Evolutionary conservation across 2,329 filamentous ascomycete species (phyloP).

Genomic region (Myotisia sp.): DNA sequence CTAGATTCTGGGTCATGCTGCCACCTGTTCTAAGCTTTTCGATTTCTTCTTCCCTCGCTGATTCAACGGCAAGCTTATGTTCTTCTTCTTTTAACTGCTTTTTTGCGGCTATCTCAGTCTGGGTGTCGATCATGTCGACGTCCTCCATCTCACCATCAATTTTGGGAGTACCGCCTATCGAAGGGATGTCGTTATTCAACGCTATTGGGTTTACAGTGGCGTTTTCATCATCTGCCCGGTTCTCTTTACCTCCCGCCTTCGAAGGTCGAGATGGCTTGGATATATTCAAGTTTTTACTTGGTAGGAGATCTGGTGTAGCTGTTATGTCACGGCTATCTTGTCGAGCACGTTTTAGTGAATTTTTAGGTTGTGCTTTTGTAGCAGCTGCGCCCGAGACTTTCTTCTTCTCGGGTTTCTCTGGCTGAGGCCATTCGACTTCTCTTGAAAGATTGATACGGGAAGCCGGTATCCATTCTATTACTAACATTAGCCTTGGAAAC

Average conservation of each 20-base stretch:
- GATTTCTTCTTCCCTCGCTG: conserved; percentile 72
- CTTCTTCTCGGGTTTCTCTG: conserved; percentile 76
- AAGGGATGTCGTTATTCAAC: conserved; percentile 24
- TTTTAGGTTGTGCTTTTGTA: conserved; percentile 43
- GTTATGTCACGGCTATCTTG: conserved; percentile 41
- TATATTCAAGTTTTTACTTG: conserved; percentile 36
- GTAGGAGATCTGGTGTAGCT: conserved; percentile 39
- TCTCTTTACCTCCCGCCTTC: conserved; percentile 47
- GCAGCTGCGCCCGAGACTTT: conserved; percentile 51
- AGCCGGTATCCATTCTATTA: conserved; percentile 71
- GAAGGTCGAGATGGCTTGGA: conserved; percentile 36
- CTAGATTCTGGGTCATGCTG: conserved; percentile 97
- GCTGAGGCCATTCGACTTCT: conserved; percentile 92
- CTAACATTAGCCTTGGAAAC: conserved; percentile 18
- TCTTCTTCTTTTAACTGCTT: conserved; percentile 23
- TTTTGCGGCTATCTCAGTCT: conserved; percentile 17
- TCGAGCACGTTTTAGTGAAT: conserved; percentile 41
- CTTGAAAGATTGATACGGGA: conserved; percentile 70
- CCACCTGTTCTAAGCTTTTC: conserved; percentile 89
- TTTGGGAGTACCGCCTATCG: conserved; percentile 27
- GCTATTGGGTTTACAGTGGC: conserved; percentile 23
- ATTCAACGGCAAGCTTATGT: conserved; percentile 25
- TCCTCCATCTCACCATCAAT: conserved; percentile 22
- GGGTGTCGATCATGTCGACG: conserved; percentile 31
- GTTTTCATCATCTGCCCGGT: conserved; percentile 31